Conservation (phyloP, 2,329 filamentous ascomycete genomes). For the Chaetothyriales sp. region DNA sequence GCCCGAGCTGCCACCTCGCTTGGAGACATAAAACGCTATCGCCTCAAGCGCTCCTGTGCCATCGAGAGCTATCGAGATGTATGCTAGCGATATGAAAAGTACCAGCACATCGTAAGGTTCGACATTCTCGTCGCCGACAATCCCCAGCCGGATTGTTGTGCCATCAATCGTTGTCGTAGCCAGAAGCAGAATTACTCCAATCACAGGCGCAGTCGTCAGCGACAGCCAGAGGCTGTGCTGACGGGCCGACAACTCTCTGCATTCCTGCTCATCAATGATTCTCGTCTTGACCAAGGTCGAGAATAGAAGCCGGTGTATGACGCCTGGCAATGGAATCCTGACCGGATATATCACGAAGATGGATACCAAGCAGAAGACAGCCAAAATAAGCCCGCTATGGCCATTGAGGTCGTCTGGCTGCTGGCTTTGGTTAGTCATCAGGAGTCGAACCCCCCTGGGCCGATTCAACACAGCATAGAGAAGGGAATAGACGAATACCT, state of each 20-base stretch:
- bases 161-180: constrained; percentile 18
- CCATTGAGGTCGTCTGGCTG: constrained; percentile 15
- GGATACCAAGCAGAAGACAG: constrained; percentile 17
- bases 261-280: constrained; percentile 8
- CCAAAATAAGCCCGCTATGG: constrained; percentile 16
- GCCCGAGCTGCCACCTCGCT: constrained; percentile 16
- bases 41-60: constrained; percentile 18
- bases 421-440: constrained; percentile 3
- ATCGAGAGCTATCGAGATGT: constrained; percentile 18
- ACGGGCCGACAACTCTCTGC: constrained; percentile 3
- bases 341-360: constrained; percentile 16
- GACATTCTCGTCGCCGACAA: constrained; percentile 15
- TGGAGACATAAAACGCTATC: constrained; percentile 16
- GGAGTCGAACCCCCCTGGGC: background rate
- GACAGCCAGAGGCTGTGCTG: constrained; percentile 13
- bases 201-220: constrained; percentile 15
- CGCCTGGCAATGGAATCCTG: constrained; percentile 9
- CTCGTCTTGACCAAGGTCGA: constrained; percentile 1
- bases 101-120: constrained; percentile 19
- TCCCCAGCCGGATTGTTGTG: constrained; percentile 16
- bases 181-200: constrained; percentile 15
- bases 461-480: background rate
- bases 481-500: background rate
- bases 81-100: constrained; percentile 18
- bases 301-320: constrained; percentile 7